These are phyloP conservation scores for Candida manassasensis DNA, from an alignment of 805 yeast genomes.

Conservation along the genomic window DNA sequence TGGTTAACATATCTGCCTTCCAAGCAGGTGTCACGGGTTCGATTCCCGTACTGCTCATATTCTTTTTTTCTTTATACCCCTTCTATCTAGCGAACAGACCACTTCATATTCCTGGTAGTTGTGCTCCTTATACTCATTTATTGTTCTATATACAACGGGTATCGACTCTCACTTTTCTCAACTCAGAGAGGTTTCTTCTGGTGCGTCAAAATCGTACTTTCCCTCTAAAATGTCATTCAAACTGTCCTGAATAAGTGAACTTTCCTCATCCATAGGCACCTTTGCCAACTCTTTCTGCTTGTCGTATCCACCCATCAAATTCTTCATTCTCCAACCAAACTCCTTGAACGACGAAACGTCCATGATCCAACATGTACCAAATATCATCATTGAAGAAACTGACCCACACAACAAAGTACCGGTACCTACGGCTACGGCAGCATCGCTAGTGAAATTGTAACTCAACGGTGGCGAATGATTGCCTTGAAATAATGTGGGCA, in stretches of 20 bases:
- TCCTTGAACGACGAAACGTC: conserved; percentile 69
- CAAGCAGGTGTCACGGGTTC: conserved; percentile 94
- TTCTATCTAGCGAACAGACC: too few relatives aligned
- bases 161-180: too few relatives aligned
- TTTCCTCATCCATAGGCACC: conserved; percentile 52
- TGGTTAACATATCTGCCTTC: conserved; percentile 91
- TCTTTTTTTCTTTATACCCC: conserved; percentile 19
- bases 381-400: conserved; percentile 63
- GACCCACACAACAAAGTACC: conserved; percentile 74
- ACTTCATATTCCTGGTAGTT: too few relatives aligned
- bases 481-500: conserved; percentile 75
- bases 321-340: conserved; percentile 65
- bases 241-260: conserved; percentile 51
- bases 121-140: not conserved
- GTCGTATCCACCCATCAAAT: conserved; percentile 62
- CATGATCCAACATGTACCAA: conserved; percentile 76
- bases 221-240: conserved; percentile 48
- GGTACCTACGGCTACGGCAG: conserved; percentile 76
- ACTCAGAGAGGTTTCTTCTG: too few relatives aligned
- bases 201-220: conserved; percentile 28
- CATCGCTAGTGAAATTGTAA: conserved; percentile 75
- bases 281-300: conserved; percentile 43
- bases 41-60: conserved; percentile 83
- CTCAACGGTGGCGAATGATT: conserved; percentile 80
- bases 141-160: not conserved